A percentile compares a stretch with the other conserved stretches of the same genome.
phyloP scores from a whole-genome alignment of 1,284 basidiomycete genomes.

The Psilocybe mexicana region DNA sequence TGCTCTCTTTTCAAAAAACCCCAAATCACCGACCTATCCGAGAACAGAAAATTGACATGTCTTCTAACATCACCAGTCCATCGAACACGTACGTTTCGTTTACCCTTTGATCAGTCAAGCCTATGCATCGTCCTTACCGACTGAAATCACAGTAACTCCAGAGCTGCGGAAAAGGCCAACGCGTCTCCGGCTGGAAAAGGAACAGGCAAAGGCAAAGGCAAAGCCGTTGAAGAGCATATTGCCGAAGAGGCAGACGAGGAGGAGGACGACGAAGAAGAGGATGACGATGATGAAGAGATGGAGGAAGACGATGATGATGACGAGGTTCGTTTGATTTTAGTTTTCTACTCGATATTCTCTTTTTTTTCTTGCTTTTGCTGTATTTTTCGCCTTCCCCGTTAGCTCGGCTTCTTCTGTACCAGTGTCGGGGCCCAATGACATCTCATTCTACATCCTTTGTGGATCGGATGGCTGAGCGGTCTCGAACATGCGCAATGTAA shows the following conservation, averaged over 20 bases:
- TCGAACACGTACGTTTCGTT: conserved; percentile 32
- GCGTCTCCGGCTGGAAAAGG: conserved; percentile 37
- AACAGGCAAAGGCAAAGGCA: conserved; percentile 46
- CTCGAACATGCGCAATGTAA: too few species aligned
- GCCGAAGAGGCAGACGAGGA: conserved; percentile 44
- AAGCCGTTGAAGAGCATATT: conserved; percentile 40
- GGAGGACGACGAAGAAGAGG: conserved; percentile 42
- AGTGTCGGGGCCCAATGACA: too few species aligned
- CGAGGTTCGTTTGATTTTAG: conserved; percentile 30
- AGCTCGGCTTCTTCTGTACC: too few species aligned
- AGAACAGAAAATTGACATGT: conserved; percentile 32
- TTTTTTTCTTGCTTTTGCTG: background rate
- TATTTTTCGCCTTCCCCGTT: too few species aligned
- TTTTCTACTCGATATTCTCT: conserved; percentile 6
- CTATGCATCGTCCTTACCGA: conserved; percentile 22
- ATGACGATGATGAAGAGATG: conserved; percentile 49
- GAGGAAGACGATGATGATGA: conserved; percentile 26
- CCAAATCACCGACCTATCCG: background rate
- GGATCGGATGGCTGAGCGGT: too few species aligned
- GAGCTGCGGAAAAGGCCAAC: conserved; percentile 22
- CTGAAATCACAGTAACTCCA: conserved; percentile 17
- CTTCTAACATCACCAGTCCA: conserved; percentile 41
- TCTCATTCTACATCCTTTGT: too few species aligned
- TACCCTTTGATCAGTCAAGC: background rate
- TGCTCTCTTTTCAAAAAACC: background rate